Percentiles rank a stretch among this genome's conserved stretches.
Evolutionary conservation across 805 yeast genomes (phyloP).

Genomic region (Cyberlindnera mrakii): DNA sequence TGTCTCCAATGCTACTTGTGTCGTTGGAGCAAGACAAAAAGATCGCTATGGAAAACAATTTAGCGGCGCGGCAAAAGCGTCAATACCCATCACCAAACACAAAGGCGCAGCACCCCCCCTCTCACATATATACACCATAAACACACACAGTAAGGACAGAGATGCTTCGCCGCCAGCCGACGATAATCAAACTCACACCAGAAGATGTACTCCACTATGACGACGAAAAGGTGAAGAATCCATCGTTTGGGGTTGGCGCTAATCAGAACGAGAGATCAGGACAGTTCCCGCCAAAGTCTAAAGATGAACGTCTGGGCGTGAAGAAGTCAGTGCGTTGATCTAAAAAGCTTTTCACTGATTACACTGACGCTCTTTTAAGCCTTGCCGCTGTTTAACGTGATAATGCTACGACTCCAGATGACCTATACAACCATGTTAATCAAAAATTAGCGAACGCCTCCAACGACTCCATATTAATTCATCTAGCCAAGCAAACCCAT

Average conservation of each 20-base stretch:
- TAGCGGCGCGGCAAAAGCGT: too few relatives aligned
- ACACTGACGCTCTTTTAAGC: background rate
- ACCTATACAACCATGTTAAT: background rate
- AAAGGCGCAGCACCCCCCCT: background rate
- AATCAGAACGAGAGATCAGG: constrained; percentile 16
- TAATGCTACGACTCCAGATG: background rate
- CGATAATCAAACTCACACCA: constrained; percentile 58
- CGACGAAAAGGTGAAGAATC: constrained; percentile 19
- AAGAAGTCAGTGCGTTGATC: constrained; percentile 1
- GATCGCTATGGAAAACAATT: too few relatives aligned
- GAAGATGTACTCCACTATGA: constrained; percentile 48
- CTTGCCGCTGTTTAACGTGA: background rate
- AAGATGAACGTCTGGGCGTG: constrained; percentile 20
- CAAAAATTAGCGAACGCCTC: background rate
- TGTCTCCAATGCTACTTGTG: background rate
- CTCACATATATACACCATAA: too few relatives aligned
- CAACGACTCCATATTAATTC: background rate
- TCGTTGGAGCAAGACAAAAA: too few relatives aligned
- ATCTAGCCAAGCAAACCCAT: too few relatives aligned
- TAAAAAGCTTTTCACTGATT: background rate
- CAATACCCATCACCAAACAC: too few relatives aligned
- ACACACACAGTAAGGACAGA: background rate
- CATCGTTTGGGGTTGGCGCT: constrained; percentile 1
- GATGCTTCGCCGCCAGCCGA: constrained; percentile 71
- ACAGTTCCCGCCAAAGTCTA: constrained; percentile 9